These are phyloP conservation scores for Aegilops bicornis DNA, from an alignment of 176 grass and related monocot genomes.

Conservation along the genomic window DNA sequence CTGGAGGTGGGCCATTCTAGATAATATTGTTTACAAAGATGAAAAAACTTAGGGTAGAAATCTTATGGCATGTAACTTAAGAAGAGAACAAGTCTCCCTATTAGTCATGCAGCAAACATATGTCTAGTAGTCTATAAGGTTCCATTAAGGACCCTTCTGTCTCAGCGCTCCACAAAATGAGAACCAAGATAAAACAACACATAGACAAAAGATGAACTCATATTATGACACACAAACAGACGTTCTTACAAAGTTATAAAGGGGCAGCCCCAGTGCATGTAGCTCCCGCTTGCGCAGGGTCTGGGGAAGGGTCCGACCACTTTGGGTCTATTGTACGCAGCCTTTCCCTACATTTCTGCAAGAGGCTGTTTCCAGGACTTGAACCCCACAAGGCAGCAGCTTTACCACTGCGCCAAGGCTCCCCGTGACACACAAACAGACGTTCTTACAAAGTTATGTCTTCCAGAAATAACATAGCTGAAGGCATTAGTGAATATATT, in stretches of 20 bases:
- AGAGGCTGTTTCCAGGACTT: no score
- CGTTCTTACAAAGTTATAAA: neutral
- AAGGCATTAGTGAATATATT: neutral
- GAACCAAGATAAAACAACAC: neutral
- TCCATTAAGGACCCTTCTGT: neutral
- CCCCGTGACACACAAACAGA: neutral
- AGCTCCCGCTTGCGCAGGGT: no score
- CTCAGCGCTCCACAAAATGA: neutral
- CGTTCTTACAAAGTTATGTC: neutral
- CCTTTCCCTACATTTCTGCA: no score
- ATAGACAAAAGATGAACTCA: neutral
- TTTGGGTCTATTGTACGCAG: no score
- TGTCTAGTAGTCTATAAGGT: neutral
- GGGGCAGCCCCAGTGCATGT: no score
- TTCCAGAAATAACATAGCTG: neutral
- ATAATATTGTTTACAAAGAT: neutral
- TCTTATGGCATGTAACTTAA: neutral
- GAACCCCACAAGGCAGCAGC: no score
- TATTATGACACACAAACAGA: neutral
- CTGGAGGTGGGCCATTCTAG: neutral
- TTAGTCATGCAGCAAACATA: slow-evolving; percentile 2
- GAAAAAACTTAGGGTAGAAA: neutral
- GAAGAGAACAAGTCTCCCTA: neutral
- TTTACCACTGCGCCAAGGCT: no score
- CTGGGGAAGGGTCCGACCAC: no score